Evolutionary conservation across 805 yeast genomes (phyloP).

Genomic region (Candida quercuum): DNA sequence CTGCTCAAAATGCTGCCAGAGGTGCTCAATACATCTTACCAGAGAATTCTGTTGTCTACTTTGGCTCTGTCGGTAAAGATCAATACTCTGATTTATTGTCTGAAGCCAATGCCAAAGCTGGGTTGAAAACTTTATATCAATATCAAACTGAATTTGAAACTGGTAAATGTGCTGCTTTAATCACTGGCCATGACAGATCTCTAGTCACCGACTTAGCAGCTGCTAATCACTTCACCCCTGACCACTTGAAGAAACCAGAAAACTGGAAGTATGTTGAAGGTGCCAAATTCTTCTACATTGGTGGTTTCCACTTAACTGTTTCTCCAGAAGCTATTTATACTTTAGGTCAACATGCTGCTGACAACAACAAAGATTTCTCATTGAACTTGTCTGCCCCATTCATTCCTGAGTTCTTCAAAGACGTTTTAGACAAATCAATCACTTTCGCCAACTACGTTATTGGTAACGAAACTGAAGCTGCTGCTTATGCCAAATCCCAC

Average conservation of each 20-base stretch:
- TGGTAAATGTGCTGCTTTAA: conserved; percentile 97
- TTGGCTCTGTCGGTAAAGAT: conserved; percentile 96
- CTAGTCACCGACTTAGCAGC: conserved; percentile 96
- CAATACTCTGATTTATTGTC: conserved; percentile 73
- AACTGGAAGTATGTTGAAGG: conserved; percentile 83
- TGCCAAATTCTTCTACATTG: conserved; percentile 84
- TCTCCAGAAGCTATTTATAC: conserved; percentile 90
- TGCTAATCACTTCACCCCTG: conserved; percentile 92
- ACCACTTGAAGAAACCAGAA: conserved; percentile 81
- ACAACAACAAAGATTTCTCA: conserved; percentile 66
- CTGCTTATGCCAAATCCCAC: conserved; percentile 86
- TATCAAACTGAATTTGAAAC: conserved; percentile 74
- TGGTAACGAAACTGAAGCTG: conserved; percentile 97
- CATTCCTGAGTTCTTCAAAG: conserved; percentile 93
- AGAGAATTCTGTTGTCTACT: conserved; percentile 75
- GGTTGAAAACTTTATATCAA: conserved; percentile 82
- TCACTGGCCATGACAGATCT: conserved; percentile 84
- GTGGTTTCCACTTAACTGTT: conserved; percentile 99
- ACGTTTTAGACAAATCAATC: conserved; percentile 68
- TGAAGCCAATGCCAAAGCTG: conserved; percentile 83
- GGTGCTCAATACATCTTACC: conserved; percentile 95
- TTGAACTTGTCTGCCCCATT: conserved; percentile 96
- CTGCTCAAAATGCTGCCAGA: conserved; percentile 98
- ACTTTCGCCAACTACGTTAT: conserved; percentile 89
- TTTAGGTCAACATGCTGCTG: conserved; percentile 90